phyloP scores from a whole-genome alignment of 2,329 filamentous ascomycete genomes.

The Venturia nashicola region DNA sequence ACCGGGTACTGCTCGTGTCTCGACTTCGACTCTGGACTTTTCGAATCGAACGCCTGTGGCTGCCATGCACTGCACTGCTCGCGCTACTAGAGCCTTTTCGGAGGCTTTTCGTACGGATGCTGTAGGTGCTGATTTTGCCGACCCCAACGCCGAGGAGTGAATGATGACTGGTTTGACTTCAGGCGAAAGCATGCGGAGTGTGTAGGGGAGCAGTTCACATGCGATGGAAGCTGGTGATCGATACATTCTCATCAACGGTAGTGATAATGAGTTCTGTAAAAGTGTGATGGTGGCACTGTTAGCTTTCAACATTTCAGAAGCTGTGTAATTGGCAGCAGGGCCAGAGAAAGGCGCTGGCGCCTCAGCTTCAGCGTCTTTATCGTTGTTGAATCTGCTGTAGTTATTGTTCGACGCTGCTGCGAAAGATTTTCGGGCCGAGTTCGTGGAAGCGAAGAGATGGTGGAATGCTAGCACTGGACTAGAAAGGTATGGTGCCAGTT shows the following conservation, averaged over 20 bases:
- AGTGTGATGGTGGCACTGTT: conserved; percentile 62
- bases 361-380: conserved; percentile 16
- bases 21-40: conserved; percentile 66
- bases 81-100: conserved; percentile 68
- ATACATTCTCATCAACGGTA: conserved; percentile 64
- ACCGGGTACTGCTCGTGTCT: conserved; percentile 29
- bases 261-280: conserved; percentile 59
- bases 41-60: conserved; percentile 74
- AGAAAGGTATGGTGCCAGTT: conserved; percentile 75
- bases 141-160: conserved; percentile 49
- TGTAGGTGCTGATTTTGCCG: conserved; percentile 35
- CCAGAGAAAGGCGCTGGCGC: conserved; percentile 56
- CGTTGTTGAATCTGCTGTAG: conserved; percentile 24
- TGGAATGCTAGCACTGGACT: conserved; percentile 85
- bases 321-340: conserved; percentile 67
- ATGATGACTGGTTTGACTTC: conserved; percentile 87
- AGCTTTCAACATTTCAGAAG: conserved; percentile 67
- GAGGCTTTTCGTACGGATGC: conserved; percentile 81
- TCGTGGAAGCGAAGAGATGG: conserved; percentile 67
- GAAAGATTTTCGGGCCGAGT: conserved; percentile 12
- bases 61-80: conserved; percentile 71
- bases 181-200: conserved; percentile 72
- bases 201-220: conserved; percentile 72
- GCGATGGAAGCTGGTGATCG: conserved; percentile 66
- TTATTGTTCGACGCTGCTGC: conserved; percentile 19